Base-by-base conservation (phyloP, 148 eudicot species). In the Vaccinium myrtillus region DNA sequence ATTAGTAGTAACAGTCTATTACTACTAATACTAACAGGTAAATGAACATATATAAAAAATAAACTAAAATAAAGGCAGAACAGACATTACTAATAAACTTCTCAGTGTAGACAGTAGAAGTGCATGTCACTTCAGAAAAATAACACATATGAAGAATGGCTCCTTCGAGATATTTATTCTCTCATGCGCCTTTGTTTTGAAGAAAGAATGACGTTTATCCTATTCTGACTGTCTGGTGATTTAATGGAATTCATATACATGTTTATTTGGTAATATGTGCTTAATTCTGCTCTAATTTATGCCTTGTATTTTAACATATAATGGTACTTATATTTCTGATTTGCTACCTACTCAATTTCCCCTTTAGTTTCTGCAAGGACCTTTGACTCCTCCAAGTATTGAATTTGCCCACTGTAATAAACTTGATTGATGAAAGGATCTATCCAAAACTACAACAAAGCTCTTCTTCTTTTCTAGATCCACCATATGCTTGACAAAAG, bases 71-170 rank as follows among this genome's bases (percentile, higher is more conserved):
- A 19, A 59, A 59, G 13, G 13, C 16, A 12, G 36, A 10, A 25
- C 18, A 69, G 39, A 32, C 2, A 12, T 27, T 69, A 27, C 19
- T 74, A 39, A 74, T 61, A 61, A 19, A 74, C 46, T 19, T 39
- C 16, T 36, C 49, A 1, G 3, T 16, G n/a, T 74, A 6, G 77
- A 18, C 23, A 2, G n/a, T 43, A 74, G 77, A 43, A 39, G 13
- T 43, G n/a, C 46, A 74, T 74, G 8, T 74, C 77, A 74, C 79
- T 77, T 77, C 18, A 77, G 56, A n/a, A 77, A 77, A 27, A 3
- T 16, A 25, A 25, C 18, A 51, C 39, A 77, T 19, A 23, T 23
- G 79, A 76, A 14, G 56, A 55, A 77, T 3, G 59, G 59, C 80
- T 77, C 50, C 80, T 77, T 25, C 15, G 3, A 77, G 23, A 77